These are phyloP conservation scores for Chrysosporium queenslandicum DNA, from an alignment of 2,329 filamentous ascomycete species.

Conservation along the genomic window DNA sequence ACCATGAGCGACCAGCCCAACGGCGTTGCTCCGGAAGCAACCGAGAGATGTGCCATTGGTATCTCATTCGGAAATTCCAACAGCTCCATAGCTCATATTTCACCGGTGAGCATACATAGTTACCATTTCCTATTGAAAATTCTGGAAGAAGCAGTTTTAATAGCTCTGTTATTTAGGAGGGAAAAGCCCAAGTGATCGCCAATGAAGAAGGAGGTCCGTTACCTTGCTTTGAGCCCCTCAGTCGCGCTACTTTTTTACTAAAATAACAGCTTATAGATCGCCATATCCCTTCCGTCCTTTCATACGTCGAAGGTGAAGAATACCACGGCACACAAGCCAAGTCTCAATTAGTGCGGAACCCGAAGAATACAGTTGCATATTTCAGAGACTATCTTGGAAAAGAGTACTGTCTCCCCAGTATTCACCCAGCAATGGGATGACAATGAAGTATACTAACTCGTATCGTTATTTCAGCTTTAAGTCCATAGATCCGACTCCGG, in stretches of 20 bases:
- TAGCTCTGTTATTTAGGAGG: constrained; percentile 48
- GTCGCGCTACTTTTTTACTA: too few relatives aligned
- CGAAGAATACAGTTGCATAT: constrained; percentile 85
- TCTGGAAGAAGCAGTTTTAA: neutral
- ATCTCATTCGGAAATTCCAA: constrained; percentile 98
- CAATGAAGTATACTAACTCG: neutral
- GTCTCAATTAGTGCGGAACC: constrained; percentile 81
- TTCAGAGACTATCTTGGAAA: constrained; percentile 94
- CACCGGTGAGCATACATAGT: constrained; percentile 37
- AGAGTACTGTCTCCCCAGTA: constrained; percentile 51
- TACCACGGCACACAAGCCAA: constrained; percentile 96
- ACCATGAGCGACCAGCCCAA: constrained; percentile 46
- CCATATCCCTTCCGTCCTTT: constrained; percentile 89
- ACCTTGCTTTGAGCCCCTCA: too few relatives aligned
- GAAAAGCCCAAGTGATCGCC: constrained; percentile 94
- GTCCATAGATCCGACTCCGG: constrained; percentile 90
- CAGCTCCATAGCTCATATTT: constrained; percentile 89
- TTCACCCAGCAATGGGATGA: neutral
- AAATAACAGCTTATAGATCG: constrained; percentile 66
- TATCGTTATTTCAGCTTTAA: constrained; percentile 54
- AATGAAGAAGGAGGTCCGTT: constrained; percentile 89
- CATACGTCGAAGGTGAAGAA: constrained; percentile 91
- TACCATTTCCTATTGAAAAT: neutral
- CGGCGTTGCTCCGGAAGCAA: constrained; percentile 36
- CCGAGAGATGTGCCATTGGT: constrained; percentile 65